A percentile compares a stretch with the other conserved stretches of the same genome.
phyloP scores from a whole-genome alignment of 805 yeast genomes.

The Limtongia smithiae region DNA sequence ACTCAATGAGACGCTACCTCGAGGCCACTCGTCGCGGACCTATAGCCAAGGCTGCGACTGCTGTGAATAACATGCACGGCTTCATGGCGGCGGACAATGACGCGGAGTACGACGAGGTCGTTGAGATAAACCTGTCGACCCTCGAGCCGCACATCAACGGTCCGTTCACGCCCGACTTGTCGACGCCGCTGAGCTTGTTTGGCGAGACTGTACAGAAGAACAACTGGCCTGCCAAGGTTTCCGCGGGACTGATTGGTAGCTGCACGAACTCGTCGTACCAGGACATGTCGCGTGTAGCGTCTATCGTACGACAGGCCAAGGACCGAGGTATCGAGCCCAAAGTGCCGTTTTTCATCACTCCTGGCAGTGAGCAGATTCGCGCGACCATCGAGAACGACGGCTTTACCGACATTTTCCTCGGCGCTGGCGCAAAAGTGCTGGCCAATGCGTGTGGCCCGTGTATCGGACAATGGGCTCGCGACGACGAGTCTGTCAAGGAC shows the following conservation, averaged over 20 bases:
- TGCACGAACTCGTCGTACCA: constrained; percentile 98
- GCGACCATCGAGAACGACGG: constrained; percentile 98
- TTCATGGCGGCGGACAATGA: constrained; percentile 85
- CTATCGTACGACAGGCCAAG: constrained; percentile 87
- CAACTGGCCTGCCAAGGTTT: constrained; percentile 89
- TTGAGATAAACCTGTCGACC: constrained; percentile 83
- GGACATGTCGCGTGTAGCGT: constrained; percentile 96
- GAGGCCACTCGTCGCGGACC: constrained; percentile 80
- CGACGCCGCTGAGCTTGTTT: constrained; percentile 88
- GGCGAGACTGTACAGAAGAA: constrained; percentile 77
- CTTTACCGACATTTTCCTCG: constrained; percentile 78
- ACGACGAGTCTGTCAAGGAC: constrained; percentile 76
- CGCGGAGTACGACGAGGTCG: constrained; percentile 87
- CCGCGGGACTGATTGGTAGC: constrained; percentile 95
- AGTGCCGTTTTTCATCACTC: constrained; percentile 88
- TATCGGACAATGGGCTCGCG: constrained; percentile 99
- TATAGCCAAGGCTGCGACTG: constrained; percentile 75
- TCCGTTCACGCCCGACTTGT: constrained; percentile 97
- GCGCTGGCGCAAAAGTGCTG: constrained; percentile 88
- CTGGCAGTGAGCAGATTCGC: constrained; percentile 98
- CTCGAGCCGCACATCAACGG: constrained; percentile 97
- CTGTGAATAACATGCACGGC: constrained; percentile 52
- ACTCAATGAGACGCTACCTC: constrained; percentile 82
- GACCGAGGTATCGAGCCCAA: constrained; percentile 86
- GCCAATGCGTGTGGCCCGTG: constrained; percentile 99